Evolutionary conservation across 306 rosid species (phyloP).

Genomic region (Castanopsis chinensis): DNA sequence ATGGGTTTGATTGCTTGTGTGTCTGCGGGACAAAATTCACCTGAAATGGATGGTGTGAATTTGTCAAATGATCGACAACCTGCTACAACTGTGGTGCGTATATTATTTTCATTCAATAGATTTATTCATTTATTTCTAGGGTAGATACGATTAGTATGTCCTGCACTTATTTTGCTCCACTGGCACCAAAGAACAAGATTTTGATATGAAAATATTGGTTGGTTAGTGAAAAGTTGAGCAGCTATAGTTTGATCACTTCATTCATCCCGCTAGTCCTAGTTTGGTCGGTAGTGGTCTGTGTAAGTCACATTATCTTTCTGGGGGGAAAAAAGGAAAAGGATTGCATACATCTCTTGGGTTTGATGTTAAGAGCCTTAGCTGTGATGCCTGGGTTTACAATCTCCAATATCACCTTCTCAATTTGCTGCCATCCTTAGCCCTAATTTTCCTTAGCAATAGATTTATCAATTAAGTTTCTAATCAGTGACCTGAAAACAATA

Average conservation of each 20-base stretch:
- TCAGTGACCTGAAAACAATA: too few relatives aligned
- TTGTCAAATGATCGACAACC: constrained; percentile 22
- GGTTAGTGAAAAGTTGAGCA: background rate
- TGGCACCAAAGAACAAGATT: background rate
- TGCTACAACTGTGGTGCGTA: background rate
- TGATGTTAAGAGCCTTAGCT: too few relatives aligned
- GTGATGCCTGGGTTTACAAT: too few relatives aligned
- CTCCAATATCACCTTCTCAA: too few relatives aligned
- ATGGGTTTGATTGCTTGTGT: constrained; percentile 3
- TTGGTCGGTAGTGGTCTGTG: too few relatives aligned
- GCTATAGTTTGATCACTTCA: background rate
- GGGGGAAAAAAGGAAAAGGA: too few relatives aligned
- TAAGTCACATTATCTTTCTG: too few relatives aligned
- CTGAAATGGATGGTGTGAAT: constrained; percentile 38
- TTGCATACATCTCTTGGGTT: too few relatives aligned
- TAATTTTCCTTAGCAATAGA: too few relatives aligned
- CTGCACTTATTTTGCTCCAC: background rate
- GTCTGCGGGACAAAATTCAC: constrained; percentile 15
- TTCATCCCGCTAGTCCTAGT: too few relatives aligned
- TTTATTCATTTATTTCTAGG: background rate
- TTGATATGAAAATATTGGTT: background rate
- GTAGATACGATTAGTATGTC: background rate
- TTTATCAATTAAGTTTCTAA: too few relatives aligned
- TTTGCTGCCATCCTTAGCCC: too few relatives aligned
- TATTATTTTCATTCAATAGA: background rate